These are phyloP conservation scores for Microbotryomycetes sp. DNA, from an alignment of 1,284 basidiomycete genomes.

Conservation along the genomic window DNA sequence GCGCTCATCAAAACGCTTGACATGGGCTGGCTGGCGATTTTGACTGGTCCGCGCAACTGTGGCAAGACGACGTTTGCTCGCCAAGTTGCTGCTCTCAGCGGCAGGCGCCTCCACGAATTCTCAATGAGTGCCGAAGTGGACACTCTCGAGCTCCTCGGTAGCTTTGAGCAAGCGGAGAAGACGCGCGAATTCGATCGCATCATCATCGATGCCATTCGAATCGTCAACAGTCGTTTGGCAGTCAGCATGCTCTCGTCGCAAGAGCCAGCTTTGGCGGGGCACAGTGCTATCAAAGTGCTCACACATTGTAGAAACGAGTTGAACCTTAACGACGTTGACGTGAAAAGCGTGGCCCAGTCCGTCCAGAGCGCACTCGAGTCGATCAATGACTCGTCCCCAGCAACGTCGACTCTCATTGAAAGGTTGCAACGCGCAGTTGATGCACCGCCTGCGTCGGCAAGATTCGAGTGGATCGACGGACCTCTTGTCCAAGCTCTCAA, in stretches of 20 bases:
- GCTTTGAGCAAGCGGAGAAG: constrained; percentile 73
- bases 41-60: constrained; percentile 65
- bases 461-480: constrained; percentile 94
- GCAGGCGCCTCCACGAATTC: constrained; percentile 65
- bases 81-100: constrained; percentile 63
- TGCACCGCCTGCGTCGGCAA: constrained; percentile 45
- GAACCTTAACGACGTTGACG: constrained; percentile 8
- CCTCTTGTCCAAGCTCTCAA: constrained; percentile 84
- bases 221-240: too few relatives aligned
- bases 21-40: constrained; percentile 78
- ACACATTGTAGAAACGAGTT: constrained; percentile 9
- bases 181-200: constrained; percentile 36
- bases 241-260: too few relatives aligned
- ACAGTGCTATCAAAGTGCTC: constrained; percentile 11
- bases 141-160: constrained; percentile 87
- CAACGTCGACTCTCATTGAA: neutral
- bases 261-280: constrained; percentile 3
- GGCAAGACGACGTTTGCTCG: constrained; percentile 79
- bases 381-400: neutral
- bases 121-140: constrained; percentile 83
- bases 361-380: constrained; percentile 3
- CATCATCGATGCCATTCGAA: constrained; percentile 1
- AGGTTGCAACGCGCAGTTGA: constrained; percentile 1
- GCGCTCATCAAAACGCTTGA: constrained; percentile 67
- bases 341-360: neutral